These are phyloP conservation scores for Colletotrichum horii DNA, from an alignment of 2,329 filamentous ascomycete genomes.

Conservation along the genomic window DNA sequence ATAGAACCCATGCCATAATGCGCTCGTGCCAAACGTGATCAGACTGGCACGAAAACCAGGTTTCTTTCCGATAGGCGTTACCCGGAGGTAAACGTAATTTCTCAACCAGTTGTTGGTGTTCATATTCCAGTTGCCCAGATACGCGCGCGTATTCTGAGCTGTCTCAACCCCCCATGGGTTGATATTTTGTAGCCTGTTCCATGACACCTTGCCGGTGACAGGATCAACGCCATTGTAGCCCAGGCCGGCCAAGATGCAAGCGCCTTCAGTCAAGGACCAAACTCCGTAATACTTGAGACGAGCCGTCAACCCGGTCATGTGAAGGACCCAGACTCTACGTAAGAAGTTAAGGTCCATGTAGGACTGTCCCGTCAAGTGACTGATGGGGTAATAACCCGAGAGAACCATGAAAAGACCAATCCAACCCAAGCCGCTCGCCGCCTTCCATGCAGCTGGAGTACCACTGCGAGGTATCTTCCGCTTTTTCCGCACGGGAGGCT, in stretches of 20 bases:
- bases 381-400: constrained; percentile 67
- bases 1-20: constrained; percentile 98
- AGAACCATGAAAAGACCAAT: constrained; percentile 80
- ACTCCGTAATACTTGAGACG: constrained; percentile 97
- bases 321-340: constrained; percentile 77
- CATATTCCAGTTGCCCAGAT: constrained; percentile 95
- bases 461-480: constrained; percentile 91
- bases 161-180: constrained; percentile 84
- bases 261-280: constrained; percentile 91
- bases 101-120: constrained; percentile 97
- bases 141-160: constrained; percentile 92
- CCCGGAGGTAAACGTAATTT: constrained; percentile 94
- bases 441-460: constrained; percentile 82
- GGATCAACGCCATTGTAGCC: constrained; percentile 94
- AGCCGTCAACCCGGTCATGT: constrained; percentile 82
- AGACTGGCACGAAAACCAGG: constrained; percentile 94
- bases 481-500: constrained; percentile 85
- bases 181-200: constrained; percentile 89
- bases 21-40: constrained; percentile 92
- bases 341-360: constrained; percentile 73
- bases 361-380: constrained; percentile 66
- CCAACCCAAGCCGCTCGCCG: constrained; percentile 76
- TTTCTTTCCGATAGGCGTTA: constrained; percentile 94
- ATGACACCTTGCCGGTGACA: constrained; percentile 82
- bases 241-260: constrained; percentile 91